Base-by-base conservation (phyloP, 306 rosid species). In the Coriaria nepalensis region DNA sequence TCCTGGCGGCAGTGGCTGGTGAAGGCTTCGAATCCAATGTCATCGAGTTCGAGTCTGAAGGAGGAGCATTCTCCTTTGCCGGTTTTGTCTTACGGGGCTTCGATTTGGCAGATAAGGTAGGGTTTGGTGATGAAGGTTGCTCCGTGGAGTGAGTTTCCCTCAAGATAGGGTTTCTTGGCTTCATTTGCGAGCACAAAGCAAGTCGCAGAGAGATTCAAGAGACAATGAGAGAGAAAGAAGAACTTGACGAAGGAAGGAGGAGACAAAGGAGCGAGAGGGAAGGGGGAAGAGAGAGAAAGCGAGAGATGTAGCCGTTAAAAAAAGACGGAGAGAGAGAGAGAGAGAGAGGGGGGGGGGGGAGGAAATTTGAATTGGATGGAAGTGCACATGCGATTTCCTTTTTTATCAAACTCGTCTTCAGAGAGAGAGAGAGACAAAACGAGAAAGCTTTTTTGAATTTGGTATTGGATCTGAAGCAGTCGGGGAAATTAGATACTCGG, bases 51-150 rank as follows among this genome's bases (percentile, higher is more conserved):
- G 68, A 92, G 86, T 85, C 94, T 14, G 79, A 56, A 9, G 92
- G 86, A 2, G 93, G 90, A 54, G 78, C 84, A 47, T 92, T 85
- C 57, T 92, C 96, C 36, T 92, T 92, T 11, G 78, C 48, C 5
- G 77, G 53, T 61, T 61, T 92, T 37, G 68, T 69, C 64, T 66
- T 82, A 36, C 96, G 73, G 9, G 79, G 62, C 43, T 66, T 64
- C 4, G 75, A 8, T 68, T 79, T 88, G 32, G 69, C 38, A 42
- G 68, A 55, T 37, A 6, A 37, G 65, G 68, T 61, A 63, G 87
- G 82, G 79, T 71, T 78, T 4, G 76, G 67, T 0, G 80, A 70
- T 13, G 61, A 67, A 6, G 83, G 71, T 8, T 65, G 68, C 50
- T 84, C 95, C 8, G 75, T 11, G 35, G 47, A 13, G 36, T 68